Evolutionary conservation across 1,139 yeast genomes (phyloP).

Genomic region (Suhomyces bribrorum): DNA sequence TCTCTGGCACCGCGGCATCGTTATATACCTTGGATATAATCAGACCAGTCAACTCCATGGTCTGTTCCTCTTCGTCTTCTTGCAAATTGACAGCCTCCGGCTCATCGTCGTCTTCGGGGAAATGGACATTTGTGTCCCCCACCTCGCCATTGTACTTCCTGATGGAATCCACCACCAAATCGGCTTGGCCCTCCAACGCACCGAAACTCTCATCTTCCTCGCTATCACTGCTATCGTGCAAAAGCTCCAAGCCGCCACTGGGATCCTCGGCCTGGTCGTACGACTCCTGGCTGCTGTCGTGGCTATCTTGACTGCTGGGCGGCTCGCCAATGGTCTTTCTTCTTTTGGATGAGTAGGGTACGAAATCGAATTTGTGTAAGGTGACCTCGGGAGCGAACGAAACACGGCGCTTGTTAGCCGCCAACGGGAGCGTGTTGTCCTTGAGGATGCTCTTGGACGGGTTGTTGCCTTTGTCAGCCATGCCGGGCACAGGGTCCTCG

Average conservation of each 20-base stretch:
- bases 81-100: constrained; percentile 6
- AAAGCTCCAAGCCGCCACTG: constrained; percentile 13
- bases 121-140: neutral
- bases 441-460: constrained; percentile 31
- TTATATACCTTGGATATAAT: neutral
- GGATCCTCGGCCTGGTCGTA: constrained; percentile 1
- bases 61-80: constrained; percentile 19
- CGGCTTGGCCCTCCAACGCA: constrained; percentile 8
- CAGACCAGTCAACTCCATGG: constrained; percentile 23
- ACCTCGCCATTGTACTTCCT: neutral
- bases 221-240: constrained; percentile 17
- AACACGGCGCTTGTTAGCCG: constrained; percentile 49
- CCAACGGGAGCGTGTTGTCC: constrained; percentile 28
- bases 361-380: constrained; percentile 60
- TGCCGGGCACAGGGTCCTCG: constrained; percentile 8
- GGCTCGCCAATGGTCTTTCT: constrained; percentile 17
- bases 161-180: constrained; percentile 6
- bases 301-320: constrained; percentile 6
- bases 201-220: constrained; percentile 10
- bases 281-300: neutral
- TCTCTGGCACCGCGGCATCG: neutral
- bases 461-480: constrained; percentile 12
- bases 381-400: constrained; percentile 80
- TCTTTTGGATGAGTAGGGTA: constrained; percentile 29
- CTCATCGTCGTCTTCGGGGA: constrained; percentile 2